A percentile compares a stretch with the other conserved stretches of the same genome.
Conservation (phyloP, 108 stramenopile genomes). For the Poteriospumella lacustris region DNA sequence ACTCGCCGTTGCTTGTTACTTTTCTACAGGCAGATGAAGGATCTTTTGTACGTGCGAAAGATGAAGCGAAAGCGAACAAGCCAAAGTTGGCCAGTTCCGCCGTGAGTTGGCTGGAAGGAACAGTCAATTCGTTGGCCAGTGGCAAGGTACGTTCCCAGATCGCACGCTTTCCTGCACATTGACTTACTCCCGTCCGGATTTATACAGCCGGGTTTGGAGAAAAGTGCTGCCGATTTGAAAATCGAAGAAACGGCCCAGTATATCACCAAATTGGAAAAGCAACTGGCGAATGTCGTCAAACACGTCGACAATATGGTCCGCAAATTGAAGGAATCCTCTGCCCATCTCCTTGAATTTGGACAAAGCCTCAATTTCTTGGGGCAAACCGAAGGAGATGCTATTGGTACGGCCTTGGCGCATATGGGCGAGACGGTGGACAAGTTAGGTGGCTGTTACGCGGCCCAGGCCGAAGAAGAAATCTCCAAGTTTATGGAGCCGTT, state of each 20-base stretch:
- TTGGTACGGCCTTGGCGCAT: slow-evolving; percentile 73
- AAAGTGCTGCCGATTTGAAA: slow-evolving; percentile 71
- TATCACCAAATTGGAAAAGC: slow-evolving; percentile 72
- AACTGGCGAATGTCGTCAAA: slow-evolving; percentile 82
- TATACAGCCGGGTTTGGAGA: background rate
- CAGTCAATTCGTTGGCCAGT: slow-evolving; percentile 33
- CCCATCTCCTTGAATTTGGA: slow-evolving; percentile 89
- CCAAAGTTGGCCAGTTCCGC: slow-evolving; percentile 2
- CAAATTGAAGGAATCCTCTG: slow-evolving; percentile 82
- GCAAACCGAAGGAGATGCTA: slow-evolving; percentile 75
- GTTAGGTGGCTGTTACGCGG: slow-evolving; percentile 62
- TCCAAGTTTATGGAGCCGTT: slow-evolving; percentile 81
- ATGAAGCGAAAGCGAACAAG: slow-evolving; percentile 30
- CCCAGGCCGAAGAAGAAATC: slow-evolving; percentile 78
- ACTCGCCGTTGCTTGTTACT: slow-evolving; percentile 66
- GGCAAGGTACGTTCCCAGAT: slow-evolving; percentile 65
- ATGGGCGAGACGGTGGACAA: slow-evolving; percentile 78
- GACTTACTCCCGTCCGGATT: too few relatives aligned
- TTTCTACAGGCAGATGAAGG: slow-evolving; percentile 85
- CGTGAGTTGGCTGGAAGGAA: slow-evolving; percentile 42
- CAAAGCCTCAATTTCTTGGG: slow-evolving; percentile 88
- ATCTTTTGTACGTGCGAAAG: slow-evolving; percentile 65
- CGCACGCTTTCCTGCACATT: too few relatives aligned
- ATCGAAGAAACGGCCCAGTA: slow-evolving; percentile 85
- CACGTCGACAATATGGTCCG: slow-evolving; percentile 80